phyloP scores from a whole-genome alignment of 1,284 basidiomycete species.

The Tremellales sp. region DNA sequence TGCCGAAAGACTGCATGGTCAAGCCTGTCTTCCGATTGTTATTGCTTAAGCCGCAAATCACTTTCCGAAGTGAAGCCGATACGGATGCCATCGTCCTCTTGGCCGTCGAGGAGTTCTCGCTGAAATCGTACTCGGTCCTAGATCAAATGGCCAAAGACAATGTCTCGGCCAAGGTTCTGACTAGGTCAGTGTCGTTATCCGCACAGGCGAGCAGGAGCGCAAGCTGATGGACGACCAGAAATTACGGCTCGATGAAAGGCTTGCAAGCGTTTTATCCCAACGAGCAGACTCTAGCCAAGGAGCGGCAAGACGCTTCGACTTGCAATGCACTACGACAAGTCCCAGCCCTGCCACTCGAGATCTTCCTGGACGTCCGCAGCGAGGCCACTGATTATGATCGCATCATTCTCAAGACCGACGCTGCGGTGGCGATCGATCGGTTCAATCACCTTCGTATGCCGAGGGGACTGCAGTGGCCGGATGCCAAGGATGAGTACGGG shows the following conservation, averaged over 20 bases:
- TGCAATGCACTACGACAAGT: slow-evolving; percentile 42
- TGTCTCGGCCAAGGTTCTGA: slow-evolving; percentile 79
- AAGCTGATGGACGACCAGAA: slow-evolving; percentile 54
- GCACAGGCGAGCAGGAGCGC: not conserved
- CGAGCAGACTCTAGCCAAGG: slow-evolving; percentile 26
- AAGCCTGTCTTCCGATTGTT: slow-evolving; percentile 71
- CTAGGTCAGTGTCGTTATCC: slow-evolving; percentile 57
- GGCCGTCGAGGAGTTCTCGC: slow-evolving; percentile 74
- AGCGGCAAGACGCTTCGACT: slow-evolving; percentile 19
- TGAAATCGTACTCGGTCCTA: slow-evolving; percentile 76
- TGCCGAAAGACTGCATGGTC: slow-evolving; percentile 45
- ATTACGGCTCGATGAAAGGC: slow-evolving; percentile 68
- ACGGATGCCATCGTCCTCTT: slow-evolving; percentile 68
- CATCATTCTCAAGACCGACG: slow-evolving; percentile 83
- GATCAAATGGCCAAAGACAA: slow-evolving; percentile 76
- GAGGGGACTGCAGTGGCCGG: slow-evolving; percentile 55
- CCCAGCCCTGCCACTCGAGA: slow-evolving; percentile 74
- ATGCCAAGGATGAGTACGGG: slow-evolving; percentile 43
- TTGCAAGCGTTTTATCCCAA: slow-evolving; percentile 84
- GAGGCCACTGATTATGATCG: slow-evolving; percentile 81
- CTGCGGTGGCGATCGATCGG: slow-evolving; percentile 83
- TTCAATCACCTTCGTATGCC: slow-evolving; percentile 87
- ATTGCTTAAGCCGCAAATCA: slow-evolving; percentile 86
- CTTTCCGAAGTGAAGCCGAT: slow-evolving; percentile 65
- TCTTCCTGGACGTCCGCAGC: slow-evolving; percentile 76